Evolutionary conservation across 192 early-diverging fungal species (phyloP).

Genomic region (Coemansia sp.): DNA sequence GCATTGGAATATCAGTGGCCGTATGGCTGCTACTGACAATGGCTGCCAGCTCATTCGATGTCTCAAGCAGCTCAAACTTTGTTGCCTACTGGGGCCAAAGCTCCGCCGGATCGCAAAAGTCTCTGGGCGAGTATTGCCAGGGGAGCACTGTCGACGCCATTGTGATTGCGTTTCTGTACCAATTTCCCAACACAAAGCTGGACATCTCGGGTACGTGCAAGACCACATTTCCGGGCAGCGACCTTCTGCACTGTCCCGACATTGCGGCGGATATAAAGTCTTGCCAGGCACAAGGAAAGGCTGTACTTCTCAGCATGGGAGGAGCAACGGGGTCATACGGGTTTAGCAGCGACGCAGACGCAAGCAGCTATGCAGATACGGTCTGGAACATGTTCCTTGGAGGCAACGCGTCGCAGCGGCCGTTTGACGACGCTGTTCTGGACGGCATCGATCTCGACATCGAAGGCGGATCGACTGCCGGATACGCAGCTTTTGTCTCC

Average conservation of each 20-base stretch:
- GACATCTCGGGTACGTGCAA: constrained; percentile 60
- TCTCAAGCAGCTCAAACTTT: constrained; percentile 44
- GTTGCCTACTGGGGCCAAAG: constrained; percentile 53
- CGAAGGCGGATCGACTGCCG: constrained; percentile 54
- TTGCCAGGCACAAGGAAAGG: constrained; percentile 67
- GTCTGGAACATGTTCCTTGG: constrained; percentile 65
- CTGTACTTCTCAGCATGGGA: constrained; percentile 64
- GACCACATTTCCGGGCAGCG: constrained; percentile 54
- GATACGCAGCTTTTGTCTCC: constrained; percentile 56
- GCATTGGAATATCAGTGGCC: background rate
- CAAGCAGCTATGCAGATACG: constrained; percentile 55
- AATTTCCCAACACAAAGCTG: constrained; percentile 58
- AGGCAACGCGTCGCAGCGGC: constrained; percentile 57
- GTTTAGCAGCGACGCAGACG: constrained; percentile 51
- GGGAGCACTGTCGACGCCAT: constrained; percentile 61
- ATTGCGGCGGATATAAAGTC: constrained; percentile 62
- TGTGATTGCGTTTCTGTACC: constrained; percentile 60
- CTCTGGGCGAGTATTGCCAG: constrained; percentile 59
- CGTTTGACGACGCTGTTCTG: constrained; percentile 61
- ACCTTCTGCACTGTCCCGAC: constrained; percentile 58
- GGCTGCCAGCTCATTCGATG: constrained; percentile 16
- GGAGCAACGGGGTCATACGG: constrained; percentile 65
- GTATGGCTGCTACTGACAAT: background rate
- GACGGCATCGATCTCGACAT: constrained; percentile 66
- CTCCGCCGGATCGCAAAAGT: constrained; percentile 49